Evolutionary conservation across 306 rosid species (phyloP), one percentile per base, ranked within the genome.

Genomic region (Cyclanthera cordifolia): DNA sequence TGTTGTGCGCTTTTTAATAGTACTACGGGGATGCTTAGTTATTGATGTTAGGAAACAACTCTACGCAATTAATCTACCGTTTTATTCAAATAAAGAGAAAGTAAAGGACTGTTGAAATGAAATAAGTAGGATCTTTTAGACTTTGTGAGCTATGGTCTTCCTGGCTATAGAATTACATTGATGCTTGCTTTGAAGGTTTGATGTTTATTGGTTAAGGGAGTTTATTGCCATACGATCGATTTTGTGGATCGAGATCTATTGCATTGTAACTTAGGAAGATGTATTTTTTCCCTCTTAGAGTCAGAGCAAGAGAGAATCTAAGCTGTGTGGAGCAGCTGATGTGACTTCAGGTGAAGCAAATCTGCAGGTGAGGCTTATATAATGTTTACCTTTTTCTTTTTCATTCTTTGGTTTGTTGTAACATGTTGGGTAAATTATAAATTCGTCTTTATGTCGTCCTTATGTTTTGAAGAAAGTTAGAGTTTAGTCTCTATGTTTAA

Each of bases 251-350:
- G n/a, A n/a, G n/a, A n/a, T n/a, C 7, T 27, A 3, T 27, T 27
- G 30, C 37, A 32, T 32, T 32, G 37, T 2, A 39, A 41, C 19
- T 25, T 61, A 61, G n/a, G 14, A 12, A 61, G 52, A 41, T 13
- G 16, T 21, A 8, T 63, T 2, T 64, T 65, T 21, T 24, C 13
- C 53, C 50, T 46, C 17, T 23, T 9, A 3, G 70, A 25, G 53
- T 23, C 34, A 14, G 70, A 25, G 70, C 39, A 43, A 65, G 53
- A 65, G 14, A 45, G 30, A 21, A 45, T 39, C 34, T 23, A 45
- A 64, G 34, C 24, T 41, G 5, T 64, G 37, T 64, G 70, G 14
- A 45, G 39, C 53, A 45, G 53, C 53, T 45, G 70, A 65, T 45
- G 23, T 15, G 30, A 24, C 53, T 65, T 65, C 51, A 23, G 17